Conservation (phyloP, 305 asterid genomes). For the Rubia balearica region DNA sequence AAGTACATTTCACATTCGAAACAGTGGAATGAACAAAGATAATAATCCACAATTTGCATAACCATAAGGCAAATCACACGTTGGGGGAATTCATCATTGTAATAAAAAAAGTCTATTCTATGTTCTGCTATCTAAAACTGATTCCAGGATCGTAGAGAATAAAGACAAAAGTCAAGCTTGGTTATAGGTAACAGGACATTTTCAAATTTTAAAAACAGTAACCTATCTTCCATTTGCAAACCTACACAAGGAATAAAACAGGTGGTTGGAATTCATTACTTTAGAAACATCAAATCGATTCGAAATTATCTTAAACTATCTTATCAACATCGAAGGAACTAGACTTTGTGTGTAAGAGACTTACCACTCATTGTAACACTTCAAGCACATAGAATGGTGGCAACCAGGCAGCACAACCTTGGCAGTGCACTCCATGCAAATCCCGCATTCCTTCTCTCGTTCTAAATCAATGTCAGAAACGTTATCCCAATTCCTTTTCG, state of each 20-base stretch:
- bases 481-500: conserved; percentile 18
- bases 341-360: neutral
- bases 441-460: conserved; percentile 33
- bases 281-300: neutral
- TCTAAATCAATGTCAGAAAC: conserved; percentile 22
- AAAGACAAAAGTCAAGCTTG: neutral
- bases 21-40: neutral
- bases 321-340: neutral
- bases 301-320: neutral
- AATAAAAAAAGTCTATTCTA: too few relatives aligned
- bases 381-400: conserved; percentile 28
- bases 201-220: neutral
- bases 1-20: too few relatives aligned
- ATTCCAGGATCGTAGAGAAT: neutral
- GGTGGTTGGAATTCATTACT: conserved; percentile 2
- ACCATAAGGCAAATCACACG: neutral
- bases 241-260: neutral
- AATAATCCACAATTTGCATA: neutral
- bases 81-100: neutral
- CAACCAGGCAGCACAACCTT: conserved; percentile 30
- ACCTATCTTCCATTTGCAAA: neutral
- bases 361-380: conserved; percentile 30
- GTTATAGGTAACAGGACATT: neutral
- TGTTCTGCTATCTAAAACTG: neutral
- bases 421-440: conserved; percentile 29